These are phyloP conservation scores for Microbotryomycetes sp. DNA, from an alignment of 1,284 basidiomycete species.

Conservation along the genomic window DNA sequence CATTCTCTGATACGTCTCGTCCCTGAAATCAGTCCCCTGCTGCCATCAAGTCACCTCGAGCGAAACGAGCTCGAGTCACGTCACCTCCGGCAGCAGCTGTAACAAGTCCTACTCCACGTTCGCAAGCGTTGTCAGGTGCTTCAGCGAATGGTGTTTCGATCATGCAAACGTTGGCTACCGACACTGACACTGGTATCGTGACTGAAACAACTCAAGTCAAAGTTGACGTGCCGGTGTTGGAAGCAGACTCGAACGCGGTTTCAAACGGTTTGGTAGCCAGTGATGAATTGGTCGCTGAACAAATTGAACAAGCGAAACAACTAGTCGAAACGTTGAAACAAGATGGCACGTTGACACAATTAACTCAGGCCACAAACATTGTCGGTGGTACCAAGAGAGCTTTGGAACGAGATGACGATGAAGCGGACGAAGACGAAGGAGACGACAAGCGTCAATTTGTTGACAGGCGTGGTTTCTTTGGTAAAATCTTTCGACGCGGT, in stretches of 20 bases:
- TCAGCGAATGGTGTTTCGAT: constrained; percentile 32
- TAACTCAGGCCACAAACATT: constrained; percentile 10
- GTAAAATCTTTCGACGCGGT: constrained; percentile 28
- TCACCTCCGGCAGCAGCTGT: constrained; percentile 10
- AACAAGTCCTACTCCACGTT: background rate
- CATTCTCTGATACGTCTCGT: background rate
- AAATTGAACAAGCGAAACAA: constrained; percentile 28
- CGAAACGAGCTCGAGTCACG: constrained; percentile 28
- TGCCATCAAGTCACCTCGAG: constrained; percentile 18
- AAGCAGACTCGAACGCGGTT: constrained; percentile 11
- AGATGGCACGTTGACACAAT: constrained; percentile 20
- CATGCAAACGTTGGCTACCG: constrained; percentile 34
- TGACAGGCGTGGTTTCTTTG: constrained; percentile 29
- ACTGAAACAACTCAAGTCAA: constrained; percentile 33
- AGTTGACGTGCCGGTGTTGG: constrained; percentile 30
- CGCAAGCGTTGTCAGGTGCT: constrained; percentile 23
- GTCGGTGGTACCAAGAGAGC: constrained; percentile 28
- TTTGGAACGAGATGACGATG: constrained; percentile 27
- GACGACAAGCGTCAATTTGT: constrained; percentile 20
- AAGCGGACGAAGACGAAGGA: constrained; percentile 18
- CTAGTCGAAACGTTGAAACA: constrained; percentile 35
- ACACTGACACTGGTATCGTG: constrained; percentile 22
- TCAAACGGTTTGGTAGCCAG: constrained; percentile 12
- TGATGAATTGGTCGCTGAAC: constrained; percentile 29
- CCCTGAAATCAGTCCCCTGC: constrained; percentile 12